phyloP scores from a whole-genome alignment of 2,329 filamentous ascomycete genomes.

The Gnomoniopsis smithogilvyi region DNA sequence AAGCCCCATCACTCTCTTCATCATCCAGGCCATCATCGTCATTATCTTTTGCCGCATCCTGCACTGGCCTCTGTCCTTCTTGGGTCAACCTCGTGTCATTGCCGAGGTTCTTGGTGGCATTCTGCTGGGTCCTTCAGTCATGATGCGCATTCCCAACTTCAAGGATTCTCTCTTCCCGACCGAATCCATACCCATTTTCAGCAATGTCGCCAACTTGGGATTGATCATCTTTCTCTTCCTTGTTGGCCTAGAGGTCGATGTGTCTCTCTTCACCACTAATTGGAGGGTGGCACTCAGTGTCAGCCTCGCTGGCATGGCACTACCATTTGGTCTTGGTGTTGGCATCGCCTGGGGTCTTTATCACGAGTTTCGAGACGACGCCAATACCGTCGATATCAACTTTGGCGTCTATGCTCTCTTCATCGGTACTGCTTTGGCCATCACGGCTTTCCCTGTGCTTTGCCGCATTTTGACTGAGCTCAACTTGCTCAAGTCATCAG shows the following conservation, averaged over 20 bases:
- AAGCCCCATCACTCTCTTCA: constrained; percentile 67
- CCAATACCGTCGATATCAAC: constrained; percentile 36
- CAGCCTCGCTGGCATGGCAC: constrained; percentile 71
- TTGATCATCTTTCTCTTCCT: constrained; percentile 84
- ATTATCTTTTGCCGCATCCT: constrained; percentile 71
- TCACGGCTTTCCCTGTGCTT: constrained; percentile 87
- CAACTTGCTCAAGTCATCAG: constrained; percentile 76
- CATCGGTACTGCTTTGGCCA: constrained; percentile 89
- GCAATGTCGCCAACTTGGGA: constrained; percentile 77
- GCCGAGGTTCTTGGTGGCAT: constrained; percentile 78
- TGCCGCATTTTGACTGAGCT: constrained; percentile 92
- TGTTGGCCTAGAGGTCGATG: constrained; percentile 82
- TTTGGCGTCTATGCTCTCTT: constrained; percentile 64
- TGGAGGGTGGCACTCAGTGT: constrained; percentile 79
- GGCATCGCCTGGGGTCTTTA: constrained; percentile 81
- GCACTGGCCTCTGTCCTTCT: constrained; percentile 66
- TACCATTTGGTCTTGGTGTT: constrained; percentile 80
- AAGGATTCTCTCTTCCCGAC: constrained; percentile 71
- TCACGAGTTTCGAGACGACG: constrained; percentile 59
- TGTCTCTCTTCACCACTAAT: constrained; percentile 73
- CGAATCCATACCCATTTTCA: constrained; percentile 71
- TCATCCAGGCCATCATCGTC: constrained; percentile 68
- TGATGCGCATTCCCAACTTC: constrained; percentile 83
- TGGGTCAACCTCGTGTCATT: constrained; percentile 74
- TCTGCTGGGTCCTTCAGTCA: constrained; percentile 79